Conservation (phyloP, 371 early-diverging fungal genomes). For the Amoeboaphelidium protococcarum region DNA sequence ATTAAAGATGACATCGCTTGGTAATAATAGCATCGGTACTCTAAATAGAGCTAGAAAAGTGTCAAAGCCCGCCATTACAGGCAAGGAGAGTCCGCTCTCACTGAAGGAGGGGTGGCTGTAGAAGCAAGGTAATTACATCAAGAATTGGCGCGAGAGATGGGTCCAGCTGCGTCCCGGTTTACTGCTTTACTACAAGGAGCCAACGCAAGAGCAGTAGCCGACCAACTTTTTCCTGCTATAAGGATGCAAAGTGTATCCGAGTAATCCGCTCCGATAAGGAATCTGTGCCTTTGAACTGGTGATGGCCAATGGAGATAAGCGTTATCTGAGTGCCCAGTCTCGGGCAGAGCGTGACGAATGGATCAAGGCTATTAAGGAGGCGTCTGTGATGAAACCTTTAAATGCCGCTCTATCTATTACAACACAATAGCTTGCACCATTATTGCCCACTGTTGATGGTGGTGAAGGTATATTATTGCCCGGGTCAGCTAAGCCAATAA, state of each 20-base stretch:
- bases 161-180: conserved; percentile 4
- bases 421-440: too few relatives aligned
- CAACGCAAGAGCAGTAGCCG: conserved; percentile 3
- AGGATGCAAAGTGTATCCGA: not conserved
- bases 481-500: not conserved
- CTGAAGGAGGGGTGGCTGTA: conserved; percentile 5
- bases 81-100: not conserved
- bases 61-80: too few relatives aligned
- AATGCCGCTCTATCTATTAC: not conserved
- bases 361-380: conserved; percentile 2
- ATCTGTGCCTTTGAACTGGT: conserved; percentile 6
- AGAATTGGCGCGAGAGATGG: conserved; percentile 7
- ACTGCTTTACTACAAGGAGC: conserved; percentile 5
- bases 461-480: too few relatives aligned
- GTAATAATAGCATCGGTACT: too few relatives aligned
- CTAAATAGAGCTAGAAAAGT: too few relatives aligned
- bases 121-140: conserved; percentile 7
- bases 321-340: conserved; percentile 4
- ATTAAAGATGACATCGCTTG: too few relatives aligned
- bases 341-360: conserved; percentile 5
- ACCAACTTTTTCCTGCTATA: conserved; percentile 5
- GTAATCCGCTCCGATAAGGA: conserved; percentile 1
- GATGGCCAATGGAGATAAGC: conserved; percentile 5
- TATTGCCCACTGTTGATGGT: too few relatives aligned
- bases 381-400: not conserved